Base-by-base conservation (phyloP, 495 filamentous ascomycete species). In the Penicillium bialowiezense region DNA sequence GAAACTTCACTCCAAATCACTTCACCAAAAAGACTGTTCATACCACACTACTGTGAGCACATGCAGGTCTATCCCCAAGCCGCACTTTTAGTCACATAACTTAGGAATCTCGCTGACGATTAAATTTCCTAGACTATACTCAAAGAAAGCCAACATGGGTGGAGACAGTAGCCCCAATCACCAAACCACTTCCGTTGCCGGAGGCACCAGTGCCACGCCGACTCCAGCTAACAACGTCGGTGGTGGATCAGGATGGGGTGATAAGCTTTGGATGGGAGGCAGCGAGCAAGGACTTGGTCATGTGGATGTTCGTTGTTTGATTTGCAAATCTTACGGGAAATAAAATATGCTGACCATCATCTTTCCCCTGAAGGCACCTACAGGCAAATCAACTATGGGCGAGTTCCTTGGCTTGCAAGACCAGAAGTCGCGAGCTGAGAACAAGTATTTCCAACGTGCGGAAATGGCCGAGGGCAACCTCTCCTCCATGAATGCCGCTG, bases 141-240 rank as follows among this genome's bases (percentile, higher is more conserved):
- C 23, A 3, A 4, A 4, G 3, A 8, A 26, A 4, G 8, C 23
- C 21, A 55, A 23, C 28, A 64, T 64, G 60, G 41, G 33, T 14
- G 17, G 31, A 1, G 42, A 47, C 32, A 26, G 44, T 49, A 26
- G 29, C 34, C 9, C 32, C 24, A 63, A 54, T 36, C 56, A 53
- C 31, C 48, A 44, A 12, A 38, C 52, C 14, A 50, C 48, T 3
- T 39, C 60, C 23, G 58, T 59, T 36, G 37, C 54, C 1, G 66
- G 68, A 41, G 68, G 68, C 26, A 46, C 60, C 34, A 53, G 66
- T 36, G 41, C 58, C 14, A 9, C 44, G 5, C 66, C 68, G 7
- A 69, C 67, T 0, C 62, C 68, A 10, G 69, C 69, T 15, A 71
- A 71, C 55, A 64, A 67, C 38, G 46, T 42, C 42, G 53, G 55